Evolutionary conservation across 208 protist species (phyloP).

Genomic region (Trypanosoma melophagium): DNA sequence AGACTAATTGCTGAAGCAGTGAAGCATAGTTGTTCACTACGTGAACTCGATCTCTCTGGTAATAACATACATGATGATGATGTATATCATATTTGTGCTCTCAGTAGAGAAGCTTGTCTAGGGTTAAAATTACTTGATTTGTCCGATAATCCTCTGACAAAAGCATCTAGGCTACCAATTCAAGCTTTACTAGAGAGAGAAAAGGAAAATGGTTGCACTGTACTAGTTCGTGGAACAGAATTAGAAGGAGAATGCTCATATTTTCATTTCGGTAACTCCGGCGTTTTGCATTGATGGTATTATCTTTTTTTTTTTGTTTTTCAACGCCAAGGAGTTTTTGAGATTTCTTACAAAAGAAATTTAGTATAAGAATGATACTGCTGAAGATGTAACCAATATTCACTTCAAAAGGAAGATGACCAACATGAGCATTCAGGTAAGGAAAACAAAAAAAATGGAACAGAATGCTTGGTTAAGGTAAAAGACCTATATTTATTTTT

Average conservation of each 20-base stretch:
- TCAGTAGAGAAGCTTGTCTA: conserved; percentile 35
- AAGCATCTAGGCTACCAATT: conserved; percentile 26
- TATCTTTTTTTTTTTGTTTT: conserved; percentile 20
- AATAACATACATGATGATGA: conserved; percentile 65
- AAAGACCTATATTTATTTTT: too few species aligned
- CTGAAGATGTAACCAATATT: too few species aligned
- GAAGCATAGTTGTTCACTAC: conserved; percentile 42
- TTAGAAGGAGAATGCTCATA: conserved; percentile 35
- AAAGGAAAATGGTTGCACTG: conserved; percentile 35
- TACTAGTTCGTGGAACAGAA: conserved; percentile 51
- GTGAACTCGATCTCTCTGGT: conserved; percentile 58
- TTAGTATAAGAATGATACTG: too few species aligned
- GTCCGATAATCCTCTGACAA: conserved; percentile 54
- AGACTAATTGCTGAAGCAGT: conserved; percentile 42
- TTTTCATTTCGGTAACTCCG: conserved; percentile 5
- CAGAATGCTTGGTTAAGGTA: too few species aligned
- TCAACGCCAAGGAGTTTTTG: too few species aligned
- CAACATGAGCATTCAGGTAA: too few species aligned
- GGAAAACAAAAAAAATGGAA: too few species aligned
- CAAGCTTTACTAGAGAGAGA: conserved; percentile 37
- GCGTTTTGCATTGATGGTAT: conserved; percentile 5
- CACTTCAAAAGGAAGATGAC: too few species aligned
- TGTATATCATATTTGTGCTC: conserved; percentile 39
- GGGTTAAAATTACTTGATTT: conserved; percentile 45
- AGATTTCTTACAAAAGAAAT: too few species aligned